Conservation (phyloP, 2,329 filamentous ascomycete genomes). For the Claviceps capensis region DNA sequence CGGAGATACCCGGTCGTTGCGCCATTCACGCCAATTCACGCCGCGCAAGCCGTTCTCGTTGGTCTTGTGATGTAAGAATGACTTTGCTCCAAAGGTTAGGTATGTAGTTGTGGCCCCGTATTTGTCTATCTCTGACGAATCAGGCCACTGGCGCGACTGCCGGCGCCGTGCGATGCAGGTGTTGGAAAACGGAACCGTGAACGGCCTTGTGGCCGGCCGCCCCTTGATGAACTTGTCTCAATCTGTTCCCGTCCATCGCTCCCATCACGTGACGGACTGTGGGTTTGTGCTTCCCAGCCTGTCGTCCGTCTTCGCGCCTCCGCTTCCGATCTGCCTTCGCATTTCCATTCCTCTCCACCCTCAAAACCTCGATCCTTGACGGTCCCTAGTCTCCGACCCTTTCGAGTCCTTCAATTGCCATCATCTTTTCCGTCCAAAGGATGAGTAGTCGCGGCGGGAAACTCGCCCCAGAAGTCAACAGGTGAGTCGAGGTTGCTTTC, state of each 20-base stretch:
- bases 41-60: background rate
- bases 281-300: constrained; percentile 14
- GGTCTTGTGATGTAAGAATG: background rate
- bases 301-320: constrained; percentile 12
- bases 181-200: background rate
- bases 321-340: constrained; percentile 17
- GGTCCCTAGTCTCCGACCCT: constrained; percentile 9
- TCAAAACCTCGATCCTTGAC: constrained; percentile 11
- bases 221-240: background rate
- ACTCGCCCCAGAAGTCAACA: constrained; percentile 98
- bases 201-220: too few relatives aligned
- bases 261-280: constrained; percentile 15
- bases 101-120: background rate
- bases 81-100: background rate
- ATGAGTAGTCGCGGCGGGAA: constrained; percentile 96
- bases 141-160: background rate
- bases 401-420: constrained; percentile 18
- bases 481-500: constrained; percentile 36
- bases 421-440: constrained; percentile 42
- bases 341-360: constrained; percentile 14
- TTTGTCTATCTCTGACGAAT: background rate
- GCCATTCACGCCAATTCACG: too few relatives aligned
- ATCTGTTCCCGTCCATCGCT: background rate
- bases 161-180: background rate
- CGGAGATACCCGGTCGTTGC: too few relatives aligned